Evolutionary conservation across 2,329 filamentous ascomycete species (phyloP), one percentile per base, ranked within the genome.

Genomic region (Beauveria medogensis): DNA sequence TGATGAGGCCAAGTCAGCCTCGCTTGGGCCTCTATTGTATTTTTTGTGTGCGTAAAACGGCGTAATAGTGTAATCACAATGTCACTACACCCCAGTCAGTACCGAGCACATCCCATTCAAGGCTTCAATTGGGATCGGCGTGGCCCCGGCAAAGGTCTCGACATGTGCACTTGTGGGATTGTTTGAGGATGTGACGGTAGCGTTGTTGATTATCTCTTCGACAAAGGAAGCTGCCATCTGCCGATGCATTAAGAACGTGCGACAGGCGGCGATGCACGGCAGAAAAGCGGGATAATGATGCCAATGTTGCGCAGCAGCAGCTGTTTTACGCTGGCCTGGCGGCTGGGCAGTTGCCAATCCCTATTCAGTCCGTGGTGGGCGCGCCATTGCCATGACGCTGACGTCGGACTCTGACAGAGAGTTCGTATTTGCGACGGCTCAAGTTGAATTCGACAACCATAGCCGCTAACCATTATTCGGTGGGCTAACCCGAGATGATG

Each of bases 71-170:
- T 46, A 30, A 30, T 51, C 30, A 43, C 44, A 48, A 22, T 26
- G 30, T 43, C 46, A 41, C 46, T 18, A 50, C 16, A 50, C 55
- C 55, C 22, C 34, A 30, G 14, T 34, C 37, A 59, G 40, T 28
- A 53, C 24, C 24, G 34, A 44, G 30, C 47, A 48, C 20, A 59
- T n/a, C 48, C 47, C 26, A 30, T 12, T 52, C 44, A 46, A 51
- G 24, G 30, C 34, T 46, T 59, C 48, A 59, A 51, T 59, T 59
- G 56, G 37, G 56, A 59, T 59, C 56, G 56, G n/a, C 56, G 48
- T 59, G 20, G 12, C 16, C 18, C 37, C 41, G 9, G 40, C 26
- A 44, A 26, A 26, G 30, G 14, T 51, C 22, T 34, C 24, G 48
- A 53, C 48, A 53, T 59, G 56, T 59, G 48, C 34, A 24, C 46